These are phyloP conservation scores for Pythium guiyangense DNA, from an alignment of 352 stramenopile genomes.

Conservation along the genomic window DNA sequence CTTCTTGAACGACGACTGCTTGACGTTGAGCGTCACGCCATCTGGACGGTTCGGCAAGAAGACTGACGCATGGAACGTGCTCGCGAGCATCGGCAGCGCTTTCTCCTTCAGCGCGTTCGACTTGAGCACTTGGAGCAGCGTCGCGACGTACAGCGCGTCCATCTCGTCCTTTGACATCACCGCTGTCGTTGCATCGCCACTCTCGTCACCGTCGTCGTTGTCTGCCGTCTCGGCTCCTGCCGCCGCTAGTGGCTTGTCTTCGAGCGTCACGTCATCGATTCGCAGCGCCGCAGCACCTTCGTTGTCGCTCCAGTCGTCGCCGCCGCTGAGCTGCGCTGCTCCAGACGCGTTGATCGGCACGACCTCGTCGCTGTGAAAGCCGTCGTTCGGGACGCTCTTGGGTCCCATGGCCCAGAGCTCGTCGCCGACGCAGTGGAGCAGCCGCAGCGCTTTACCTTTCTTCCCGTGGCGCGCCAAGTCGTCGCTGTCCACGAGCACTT, in stretches of 20 bases:
- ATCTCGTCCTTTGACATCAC: slow-evolving; percentile 66
- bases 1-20: slow-evolving; percentile 82
- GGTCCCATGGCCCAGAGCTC: slow-evolving; percentile 73
- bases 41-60: slow-evolving; percentile 58
- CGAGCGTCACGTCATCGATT: slow-evolving; percentile 23
- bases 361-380: slow-evolving; percentile 45
- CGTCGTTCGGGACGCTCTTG: slow-evolving; percentile 58
- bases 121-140: slow-evolving; percentile 64
- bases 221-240: neutral
- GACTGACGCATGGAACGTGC: slow-evolving; percentile 63
- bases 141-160: slow-evolving; percentile 59
- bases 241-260: slow-evolving; percentile 25
- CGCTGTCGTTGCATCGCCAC: slow-evolving; percentile 10
- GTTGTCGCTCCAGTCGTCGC: neutral
- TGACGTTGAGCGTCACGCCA: slow-evolving; percentile 58
- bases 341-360: slow-evolving; percentile 18
- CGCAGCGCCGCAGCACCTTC: slow-evolving; percentile 1
- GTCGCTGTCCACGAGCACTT: slow-evolving; percentile 61
- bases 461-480: slow-evolving; percentile 53
- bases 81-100: slow-evolving; percentile 75
- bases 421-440: slow-evolving; percentile 72
- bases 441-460: slow-evolving; percentile 58
- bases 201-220: slow-evolving; percentile 4
- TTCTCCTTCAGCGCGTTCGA: slow-evolving; percentile 56
- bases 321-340: slow-evolving; percentile 8